These are phyloP conservation scores for Candida loeiensis DNA, from an alignment of 805 yeast genomes.

Conservation along the genomic window DNA sequence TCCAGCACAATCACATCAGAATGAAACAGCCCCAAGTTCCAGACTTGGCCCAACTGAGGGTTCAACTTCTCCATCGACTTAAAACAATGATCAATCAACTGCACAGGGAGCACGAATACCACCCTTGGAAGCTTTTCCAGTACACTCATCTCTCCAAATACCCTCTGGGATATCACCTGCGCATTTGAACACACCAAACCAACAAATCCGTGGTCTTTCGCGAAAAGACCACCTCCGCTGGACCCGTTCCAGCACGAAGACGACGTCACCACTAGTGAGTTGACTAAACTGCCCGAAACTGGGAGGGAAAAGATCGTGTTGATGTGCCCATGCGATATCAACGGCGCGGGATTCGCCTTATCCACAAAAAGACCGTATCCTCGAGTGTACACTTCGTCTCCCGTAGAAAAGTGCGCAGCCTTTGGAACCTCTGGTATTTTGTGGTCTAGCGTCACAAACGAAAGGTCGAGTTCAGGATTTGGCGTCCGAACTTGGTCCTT, in stretches of 20 bases:
- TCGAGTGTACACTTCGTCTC: conserved; percentile 25
- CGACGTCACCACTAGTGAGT: conserved; percentile 32
- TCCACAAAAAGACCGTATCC: conserved; percentile 43
- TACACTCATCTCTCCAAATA: conserved; percentile 5
- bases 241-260: conserved; percentile 51
- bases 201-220: conserved; percentile 20
- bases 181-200: conserved; percentile 48
- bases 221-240: conserved; percentile 45
- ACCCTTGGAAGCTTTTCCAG: conserved; percentile 31
- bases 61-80: conserved; percentile 10
- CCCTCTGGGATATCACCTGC: conserved; percentile 20
- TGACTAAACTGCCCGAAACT: background rate
- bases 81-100: conserved; percentile 26
- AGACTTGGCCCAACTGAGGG: conserved; percentile 16
- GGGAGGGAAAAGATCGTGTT: conserved; percentile 16
- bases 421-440: background rate
- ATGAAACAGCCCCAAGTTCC: conserved; percentile 24
- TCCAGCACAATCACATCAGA: conserved; percentile 18
- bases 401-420: conserved; percentile 6
- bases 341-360: conserved; percentile 19
- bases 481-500: conserved; percentile 28
- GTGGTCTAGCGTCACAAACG: conserved; percentile 28
- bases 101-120: conserved; percentile 32
- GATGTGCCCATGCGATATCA: conserved; percentile 29
- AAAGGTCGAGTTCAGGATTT: conserved; percentile 31